Evolutionary conservation across 352 stramenopile genomes (phyloP).

Genomic region (Globisporangium paroecandrum): DNA sequence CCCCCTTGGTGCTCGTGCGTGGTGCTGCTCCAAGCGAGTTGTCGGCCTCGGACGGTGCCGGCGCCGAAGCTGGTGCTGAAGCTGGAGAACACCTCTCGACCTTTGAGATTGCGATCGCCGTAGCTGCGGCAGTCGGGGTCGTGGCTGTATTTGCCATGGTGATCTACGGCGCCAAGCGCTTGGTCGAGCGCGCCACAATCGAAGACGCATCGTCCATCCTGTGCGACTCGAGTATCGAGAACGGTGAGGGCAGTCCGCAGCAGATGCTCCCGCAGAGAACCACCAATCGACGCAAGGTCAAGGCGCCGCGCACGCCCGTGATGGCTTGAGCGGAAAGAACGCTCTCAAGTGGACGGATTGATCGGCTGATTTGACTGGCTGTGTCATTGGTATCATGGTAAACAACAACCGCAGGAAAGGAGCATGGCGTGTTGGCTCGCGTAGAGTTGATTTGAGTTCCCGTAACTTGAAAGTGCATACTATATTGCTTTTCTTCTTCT

Average conservation of each 20-base stretch:
- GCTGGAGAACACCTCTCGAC: background rate
- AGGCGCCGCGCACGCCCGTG: background rate
- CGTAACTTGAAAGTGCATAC: background rate
- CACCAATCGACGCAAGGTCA: conserved; percentile 1
- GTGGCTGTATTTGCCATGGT: conserved; percentile 6
- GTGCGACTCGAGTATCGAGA: background rate
- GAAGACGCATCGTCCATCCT: background rate
- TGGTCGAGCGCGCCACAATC: background rate
- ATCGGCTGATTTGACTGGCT: background rate
- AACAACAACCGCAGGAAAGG: background rate
- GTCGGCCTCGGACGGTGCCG: too few relatives aligned
- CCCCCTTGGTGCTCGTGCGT: background rate
- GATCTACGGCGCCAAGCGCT: conserved; percentile 1
- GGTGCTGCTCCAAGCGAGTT: background rate
- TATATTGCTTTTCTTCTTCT: background rate
- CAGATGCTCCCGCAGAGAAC: background rate
- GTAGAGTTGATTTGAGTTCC: background rate
- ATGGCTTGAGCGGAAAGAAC: background rate
- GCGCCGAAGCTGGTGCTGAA: background rate
- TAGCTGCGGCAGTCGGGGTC: background rate
- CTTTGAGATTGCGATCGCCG: background rate
- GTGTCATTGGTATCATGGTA: background rate
- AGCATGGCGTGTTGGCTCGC: background rate
- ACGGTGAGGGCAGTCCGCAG: background rate
- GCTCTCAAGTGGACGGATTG: background rate